Evolutionary conservation across 371 early-diverging fungal species (phyloP), one percentile per base, ranked within the genome.

Genomic region (Mortierella sp.): DNA sequence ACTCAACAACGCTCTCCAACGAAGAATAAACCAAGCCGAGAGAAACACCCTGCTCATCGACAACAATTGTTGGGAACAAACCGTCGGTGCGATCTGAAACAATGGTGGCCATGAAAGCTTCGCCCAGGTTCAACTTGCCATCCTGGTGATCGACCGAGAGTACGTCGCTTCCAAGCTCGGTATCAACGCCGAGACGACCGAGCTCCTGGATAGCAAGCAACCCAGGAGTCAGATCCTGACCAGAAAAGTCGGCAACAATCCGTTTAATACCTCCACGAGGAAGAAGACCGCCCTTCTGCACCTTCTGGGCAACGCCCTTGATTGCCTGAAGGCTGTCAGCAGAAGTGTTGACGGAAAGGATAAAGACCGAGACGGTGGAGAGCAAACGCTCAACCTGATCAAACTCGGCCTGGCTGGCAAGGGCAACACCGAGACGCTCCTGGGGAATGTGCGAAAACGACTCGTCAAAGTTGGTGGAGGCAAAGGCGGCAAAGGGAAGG

Each of bases 11-110:
- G 71, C 96, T 95, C 69, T 92, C 87, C 14, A 73, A 75, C n/a
- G 91, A 93, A 12, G 97, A 96, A 81, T 97, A 99, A 19, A 92
- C 97, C 21, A 99, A 82, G 26, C 99, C 99, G 46, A 99, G 84
- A 15, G 95, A 92, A n/a, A 89, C 87, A 21, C 91, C 90, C 48
- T 90, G 91, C 76, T 94, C 94, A 83, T 98, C 98, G 1, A 93
- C 94, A 4, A 99, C 98, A 56, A 97, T 87, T 1, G 99, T 99
- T 0, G 98, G 86, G 71, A 92, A 91, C 62, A 98, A 86, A 0
- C 94, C 95, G 82, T 98, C 98, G 18, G 91, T 62, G 28, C 99
- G 93, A 80, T 98, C 99, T 0, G 96, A 89, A 16, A 74, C 83
- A 14, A 90, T 82, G 15, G 85, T 84, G 26, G 91, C 87, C 57